Base-by-base conservation (phyloP, 345 rosid genomes). In the Carallia pectinifolia region DNA sequence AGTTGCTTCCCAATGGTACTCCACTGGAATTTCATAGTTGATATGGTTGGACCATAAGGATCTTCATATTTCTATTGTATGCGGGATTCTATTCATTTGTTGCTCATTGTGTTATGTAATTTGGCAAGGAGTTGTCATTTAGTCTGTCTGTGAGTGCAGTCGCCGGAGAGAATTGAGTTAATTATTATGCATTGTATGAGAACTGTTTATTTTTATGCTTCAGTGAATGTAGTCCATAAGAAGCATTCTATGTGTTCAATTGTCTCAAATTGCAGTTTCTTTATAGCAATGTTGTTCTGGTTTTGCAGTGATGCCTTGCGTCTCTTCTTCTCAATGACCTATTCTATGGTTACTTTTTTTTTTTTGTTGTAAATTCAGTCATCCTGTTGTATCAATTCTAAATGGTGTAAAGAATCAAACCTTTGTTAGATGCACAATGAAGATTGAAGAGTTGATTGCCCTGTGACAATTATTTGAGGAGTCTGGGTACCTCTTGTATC, bases 1-100 rank as follows among this genome's bases (percentile, higher is more conserved):
- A 71, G 67, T 53, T 71, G 67, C 75, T 76, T 7, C 31, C 19
- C 40, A 71, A 76, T 55, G 79, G 75, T 71, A 37, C 64, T 55
- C 62, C 71, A 4, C 38, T 19, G 48, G 71, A 60, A 31, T 47
- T 67, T 58, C 44, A 62, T 54, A 6, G 36, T 40, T 3, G 52
- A 53, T 50, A 8, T 4, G 0, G 4, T 65, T 40, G 31, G 33
- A 60, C 62, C 33, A 47, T 70, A 53, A 54, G 44, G 31, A 50
- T 53, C 72, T 44, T 74, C 10, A 19, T 23, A 13, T 8, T 2
- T 37, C 15, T 33, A 34, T 53, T 40, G 50, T 56, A 64, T 56
- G 40, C n/a, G 56, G 7, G 19, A 56, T 44, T 55, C 5, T 12
- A 6, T 31, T 63, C 30, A n/a, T 63, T 6, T 39, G 61, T 53